Conservation (phyloP, 2,329 filamentous ascomycete species). For the Claviceps sp. region DNA sequence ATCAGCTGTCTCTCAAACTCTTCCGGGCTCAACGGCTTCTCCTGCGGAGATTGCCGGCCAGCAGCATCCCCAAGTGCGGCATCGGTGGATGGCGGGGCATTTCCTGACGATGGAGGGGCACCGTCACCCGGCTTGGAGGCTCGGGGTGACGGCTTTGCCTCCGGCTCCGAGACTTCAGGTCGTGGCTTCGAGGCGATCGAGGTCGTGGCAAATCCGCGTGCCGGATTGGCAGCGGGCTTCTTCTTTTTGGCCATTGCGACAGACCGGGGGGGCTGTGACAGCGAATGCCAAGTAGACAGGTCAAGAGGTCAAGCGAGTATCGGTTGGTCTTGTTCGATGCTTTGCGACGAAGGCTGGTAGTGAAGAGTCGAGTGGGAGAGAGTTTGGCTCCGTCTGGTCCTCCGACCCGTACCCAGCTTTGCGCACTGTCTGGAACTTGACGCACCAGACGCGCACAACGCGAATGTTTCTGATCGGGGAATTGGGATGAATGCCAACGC, state of each 20-base stretch:
- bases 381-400: neutral
- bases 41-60: slow-evolving; percentile 8
- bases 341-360: neutral
- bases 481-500: no score
- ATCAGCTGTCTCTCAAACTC: slow-evolving; percentile 84
- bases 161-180: slow-evolving; percentile 38
- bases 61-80: slow-evolving; percentile 1
- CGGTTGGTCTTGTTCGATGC: neutral
- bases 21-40: slow-evolving; percentile 57
- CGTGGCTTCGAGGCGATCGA: slow-evolving; percentile 76
- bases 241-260: slow-evolving; percentile 75
- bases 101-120: slow-evolving; percentile 7
- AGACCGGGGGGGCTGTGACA: neutral
- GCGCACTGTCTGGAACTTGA: no score
- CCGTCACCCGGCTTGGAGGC: slow-evolving; percentile 15
- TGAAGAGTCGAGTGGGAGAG: neutral
- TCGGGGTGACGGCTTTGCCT: slow-evolving; percentile 13
- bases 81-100: slow-evolving; percentile 17
- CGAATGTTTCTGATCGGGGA: no score
- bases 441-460: no score
- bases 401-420: neutral
- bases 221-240: slow-evolving; percentile 76
- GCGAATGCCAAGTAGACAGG: neutral
- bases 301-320: neutral
- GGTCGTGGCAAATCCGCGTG: slow-evolving; percentile 85